Base-by-base conservation (phyloP, 176 grass and related monocot species). In the Pontederia crassipes region DNA sequence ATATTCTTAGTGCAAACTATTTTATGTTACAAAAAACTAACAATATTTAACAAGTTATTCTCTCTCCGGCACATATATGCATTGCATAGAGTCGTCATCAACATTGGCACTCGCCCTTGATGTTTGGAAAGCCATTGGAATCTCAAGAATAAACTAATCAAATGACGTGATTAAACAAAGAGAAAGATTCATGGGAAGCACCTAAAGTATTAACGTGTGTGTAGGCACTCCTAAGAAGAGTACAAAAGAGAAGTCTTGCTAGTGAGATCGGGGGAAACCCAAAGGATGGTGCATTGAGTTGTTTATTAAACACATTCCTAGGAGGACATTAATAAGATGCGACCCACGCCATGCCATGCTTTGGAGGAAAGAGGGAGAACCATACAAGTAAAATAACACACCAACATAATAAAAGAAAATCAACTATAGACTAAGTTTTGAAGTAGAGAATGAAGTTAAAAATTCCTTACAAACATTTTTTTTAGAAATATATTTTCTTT, bases 231-330 rank as follows among this genome's bases (percentile, higher is more conserved):
- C 9, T 9, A n/a, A 66, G 64, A 35, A 28, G 29, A 66, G 12
- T 52, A 66, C 48, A 66, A 52, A 66, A 52, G 32, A 62, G 13
- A 40, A 66, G 64, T 66, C 64, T 53, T 66, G 26, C 64, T 0
- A 40, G 64, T 40, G 64, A 66, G 64, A 52, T 66, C 10, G 64
- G 64, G 48, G 4, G 64, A 32, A 52, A 53, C 49, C 64, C 64
- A 53, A 66, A 11, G 45, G 45, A 49, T 49, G 48, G 2, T 11
- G 1, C 7, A 1, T 55, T 8, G 7, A 29, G 12, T 60, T 40
- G 4, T 2, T 15, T 60, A 16, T 32, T 60, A 29, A 15, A 53
- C 48, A 66, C 47, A 29, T 53, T 66, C 64, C 64, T 35, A 32
- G 64, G 49, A 5, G 17, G 49, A 53, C 64, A 66, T 52, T 49